phyloP scores from a whole-genome alignment of 768 basidiomycete genomes.

The Mycena pura region DNA sequence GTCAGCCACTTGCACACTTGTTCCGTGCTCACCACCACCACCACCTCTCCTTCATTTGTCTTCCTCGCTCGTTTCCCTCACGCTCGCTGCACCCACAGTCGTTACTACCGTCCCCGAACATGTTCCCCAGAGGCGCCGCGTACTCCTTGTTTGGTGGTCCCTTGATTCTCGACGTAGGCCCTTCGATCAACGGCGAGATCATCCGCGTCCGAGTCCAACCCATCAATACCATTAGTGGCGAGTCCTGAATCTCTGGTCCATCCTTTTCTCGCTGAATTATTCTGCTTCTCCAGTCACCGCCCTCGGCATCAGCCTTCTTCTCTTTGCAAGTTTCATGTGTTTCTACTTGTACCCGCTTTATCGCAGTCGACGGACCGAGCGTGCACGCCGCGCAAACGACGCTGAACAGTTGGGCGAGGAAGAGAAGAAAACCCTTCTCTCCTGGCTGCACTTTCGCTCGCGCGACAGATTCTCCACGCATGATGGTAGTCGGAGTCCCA shows the following conservation, averaged over 20 bases:
- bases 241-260: too few species aligned
- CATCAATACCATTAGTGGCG: slow-evolving; percentile 27
- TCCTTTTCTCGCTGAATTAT: background rate
- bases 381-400: background rate
- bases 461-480: slow-evolving; percentile 36
- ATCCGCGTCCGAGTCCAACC: slow-evolving; percentile 25
- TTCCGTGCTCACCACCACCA: slow-evolving; percentile 22
- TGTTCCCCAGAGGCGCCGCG: slow-evolving; percentile 11
- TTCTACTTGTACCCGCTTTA: slow-evolving; percentile 34
- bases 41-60: background rate
- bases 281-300: slow-evolving; percentile 27
- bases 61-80: slow-evolving; percentile 20
- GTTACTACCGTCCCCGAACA: slow-evolving; percentile 19
- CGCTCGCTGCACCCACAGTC: slow-evolving; percentile 20
- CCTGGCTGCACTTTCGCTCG: slow-evolving; percentile 37
- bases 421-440: slow-evolving; percentile 28
- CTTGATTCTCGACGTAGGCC: slow-evolving; percentile 23
- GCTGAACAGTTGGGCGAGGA: slow-evolving; percentile 28
- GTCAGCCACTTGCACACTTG: background rate
- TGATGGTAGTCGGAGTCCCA: slow-evolving; percentile 8
- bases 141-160: slow-evolving; percentile 25
- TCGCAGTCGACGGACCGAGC: slow-evolving; percentile 2
- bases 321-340: slow-evolving; percentile 34
- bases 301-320: slow-evolving; percentile 28
- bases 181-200: slow-evolving; percentile 25